Evolutionary conservation across 2,329 filamentous ascomycete genomes (phyloP), one percentile per base, ranked within the genome.

Genomic region (Cladorrhinum sp.): DNA sequence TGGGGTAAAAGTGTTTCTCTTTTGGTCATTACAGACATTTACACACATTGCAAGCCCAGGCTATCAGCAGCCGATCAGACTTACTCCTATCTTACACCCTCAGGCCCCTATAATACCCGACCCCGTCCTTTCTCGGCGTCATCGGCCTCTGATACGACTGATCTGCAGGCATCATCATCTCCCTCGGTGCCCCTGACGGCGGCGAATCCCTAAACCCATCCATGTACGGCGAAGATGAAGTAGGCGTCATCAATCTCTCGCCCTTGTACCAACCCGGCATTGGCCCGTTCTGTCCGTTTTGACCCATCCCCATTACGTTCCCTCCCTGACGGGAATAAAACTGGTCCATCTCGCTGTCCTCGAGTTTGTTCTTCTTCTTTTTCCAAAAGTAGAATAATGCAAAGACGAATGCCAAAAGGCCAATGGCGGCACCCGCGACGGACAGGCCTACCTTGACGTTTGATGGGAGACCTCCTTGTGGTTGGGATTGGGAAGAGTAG

Each of bases 201-300:
- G 41, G 41, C 20, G 16, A 45, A 45, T 13, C 45, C 27, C 41
- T 32, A 20, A 13, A 38, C 50, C 60, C 60, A 23, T 64, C 62
- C 23, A 41, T 27, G 10, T 58, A 18, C n/a, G 16, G 16, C 41
- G 41, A 45, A 5, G 41, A 18, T 7, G 41, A 32, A 16, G 58
- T 22, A 49, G 57, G 51, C 27, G 64, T 60, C 48, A 27, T 24
- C 50, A 57, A 55, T 50, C 62, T 57, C 50, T 67, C 63, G 1
- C 68, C 66, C 18, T 66, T 67, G 36, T 68, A 67, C 66, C 67
- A 69, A 1, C 68, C 67, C 1, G 68, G 67, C 10, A 68, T 66
- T 12, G 66, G 63, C 10, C 51, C 36, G 13, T 45, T 55, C 2
- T 32, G 49, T 1, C 41, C 41, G 41, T n/a, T 45, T 22, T 16